phyloP scores from a whole-genome alignment of 495 filamentous ascomycete species.

The Hypoxylon crocopeplum region DNA sequence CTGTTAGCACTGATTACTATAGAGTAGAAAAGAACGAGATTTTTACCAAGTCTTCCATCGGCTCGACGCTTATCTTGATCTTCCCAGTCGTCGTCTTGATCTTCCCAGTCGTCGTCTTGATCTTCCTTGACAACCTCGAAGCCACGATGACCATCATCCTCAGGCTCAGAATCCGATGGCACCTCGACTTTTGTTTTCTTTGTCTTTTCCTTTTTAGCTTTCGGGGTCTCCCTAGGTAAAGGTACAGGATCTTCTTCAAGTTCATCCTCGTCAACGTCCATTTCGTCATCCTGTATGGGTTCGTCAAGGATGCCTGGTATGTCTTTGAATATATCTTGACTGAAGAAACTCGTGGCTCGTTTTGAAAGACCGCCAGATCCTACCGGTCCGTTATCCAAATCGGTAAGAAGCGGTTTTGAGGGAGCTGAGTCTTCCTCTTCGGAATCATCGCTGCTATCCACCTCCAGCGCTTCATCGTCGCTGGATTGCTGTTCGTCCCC shows the following conservation, averaged over 20 bases:
- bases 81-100: constrained; percentile 69
- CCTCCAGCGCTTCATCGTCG: constrained; percentile 59
- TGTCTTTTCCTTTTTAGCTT: constrained; percentile 34
- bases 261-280: constrained; percentile 56
- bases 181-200: constrained; percentile 35
- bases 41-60: constrained; percentile 73
- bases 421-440: constrained; percentile 53
- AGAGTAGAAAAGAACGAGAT: background rate
- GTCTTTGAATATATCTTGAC: constrained; percentile 91
- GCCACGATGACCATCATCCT: constrained; percentile 53
- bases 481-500: constrained; percentile 67
- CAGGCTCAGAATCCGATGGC: constrained; percentile 47
- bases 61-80: constrained; percentile 68
- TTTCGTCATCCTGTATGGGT: constrained; percentile 50
- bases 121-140: constrained; percentile 63
- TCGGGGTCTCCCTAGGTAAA: constrained; percentile 17
- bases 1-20: constrained; percentile 38
- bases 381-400: constrained; percentile 56
- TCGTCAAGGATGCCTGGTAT: constrained; percentile 67
- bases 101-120: constrained; percentile 68
- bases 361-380: constrained; percentile 71
- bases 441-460: constrained; percentile 61
- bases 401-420: constrained; percentile 54
- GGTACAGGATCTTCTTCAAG: constrained; percentile 25
- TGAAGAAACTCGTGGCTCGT: constrained; percentile 86